Percentiles rank a stretch among this genome's conserved stretches.
phyloP scores from a whole-genome alignment of 345 rosid species.

The Turnera subulata region DNA sequence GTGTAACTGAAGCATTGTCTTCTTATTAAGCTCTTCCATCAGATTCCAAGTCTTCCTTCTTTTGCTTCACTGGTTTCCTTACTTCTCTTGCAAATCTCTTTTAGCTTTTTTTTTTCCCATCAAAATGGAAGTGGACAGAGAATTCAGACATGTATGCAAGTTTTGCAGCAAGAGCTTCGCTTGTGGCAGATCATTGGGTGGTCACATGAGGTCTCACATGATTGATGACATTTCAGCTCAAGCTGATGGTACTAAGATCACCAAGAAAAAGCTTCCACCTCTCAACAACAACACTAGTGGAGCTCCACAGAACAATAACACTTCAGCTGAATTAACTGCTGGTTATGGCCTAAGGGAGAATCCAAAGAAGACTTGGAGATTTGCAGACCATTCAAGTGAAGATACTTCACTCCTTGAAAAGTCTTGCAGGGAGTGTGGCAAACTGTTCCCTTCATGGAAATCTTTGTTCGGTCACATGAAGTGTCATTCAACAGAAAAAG shows the following conservation, averaged over 20 bases:
- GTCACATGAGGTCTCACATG: slow-evolving; percentile 73
- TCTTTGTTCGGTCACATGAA: slow-evolving; percentile 30
- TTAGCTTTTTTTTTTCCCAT: too few species aligned
- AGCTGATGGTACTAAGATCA: slow-evolving; percentile 21
- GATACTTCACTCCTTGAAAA: slow-evolving; percentile 23
- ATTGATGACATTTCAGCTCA: slow-evolving; percentile 32
- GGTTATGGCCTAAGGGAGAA: slow-evolving; percentile 45
- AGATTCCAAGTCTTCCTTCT: not conserved
- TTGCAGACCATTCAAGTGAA: slow-evolving; percentile 19
- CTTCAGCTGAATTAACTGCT: slow-evolving; percentile 3
- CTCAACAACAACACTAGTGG: slow-evolving; percentile 14
- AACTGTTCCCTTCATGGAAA: slow-evolving; percentile 40
- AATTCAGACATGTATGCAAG: slow-evolving; percentile 47
- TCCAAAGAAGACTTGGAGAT: slow-evolving; percentile 48
- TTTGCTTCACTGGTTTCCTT: slow-evolving; percentile 5
- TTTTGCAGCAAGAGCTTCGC: slow-evolving; percentile 59
- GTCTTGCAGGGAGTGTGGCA: slow-evolving; percentile 47
- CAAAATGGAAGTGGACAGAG: slow-evolving; percentile 14
- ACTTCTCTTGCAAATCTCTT: too few species aligned
- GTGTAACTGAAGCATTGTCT: slow-evolving; percentile 18
- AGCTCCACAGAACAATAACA: not conserved
- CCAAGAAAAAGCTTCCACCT: slow-evolving; percentile 35
- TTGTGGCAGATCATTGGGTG: slow-evolving; percentile 69
- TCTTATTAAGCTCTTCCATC: slow-evolving; percentile 11
- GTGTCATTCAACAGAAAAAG: slow-evolving; percentile 20